Base-by-base conservation (phyloP, 805 yeast species). In the Wickerhamomyces sydowiorum region DNA sequence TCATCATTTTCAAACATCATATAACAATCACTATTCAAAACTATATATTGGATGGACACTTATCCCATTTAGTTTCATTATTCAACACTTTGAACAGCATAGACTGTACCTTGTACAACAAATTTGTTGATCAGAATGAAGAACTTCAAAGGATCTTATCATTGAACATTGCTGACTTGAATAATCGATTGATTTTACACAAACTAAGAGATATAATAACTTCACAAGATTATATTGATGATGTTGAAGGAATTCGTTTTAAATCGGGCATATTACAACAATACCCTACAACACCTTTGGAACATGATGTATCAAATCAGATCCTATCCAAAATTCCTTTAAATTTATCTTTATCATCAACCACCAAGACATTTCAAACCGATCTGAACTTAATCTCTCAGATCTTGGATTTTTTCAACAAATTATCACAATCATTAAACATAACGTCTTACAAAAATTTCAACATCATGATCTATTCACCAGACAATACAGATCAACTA, bases 1-100 rank as follows among this genome's bases (percentile, higher is more conserved):
- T 78, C 56, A 72, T 72, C 43, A 70, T 73, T 30, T 78, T 80
- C 61, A 76, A 75, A 52, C 87, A 86, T 7, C 51, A 81, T 40
- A 54, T 82, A 32, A 57, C 76, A 36, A 68, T 77, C 28, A 68
- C 80, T 5, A 64, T 82, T 35, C 80, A 58, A 21, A 38, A 39
- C 5, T 62, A 61, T 37, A 53, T 64, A 47, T 31, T 44, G 0
- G 53, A 50, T 20, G 50, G 52, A 4, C 45, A 45, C 9, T 15
- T 54, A 17, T 14, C 43, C 4, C 57, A 53, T 31, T 32, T 56
- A 12, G 33, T 50, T 3, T 31, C 52, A 1, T 31, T 56, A 15
- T 56, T 46, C 46, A 54, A 56, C 32, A 42, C 46, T 12, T 38
- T 53, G 9, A 56, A 56, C 36, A 33, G 44, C 12, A 50, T 46